Evolutionary conservation across 2,329 filamentous ascomycete genomes (phyloP).

Genomic region (Stemphylium lycopersici): DNA sequence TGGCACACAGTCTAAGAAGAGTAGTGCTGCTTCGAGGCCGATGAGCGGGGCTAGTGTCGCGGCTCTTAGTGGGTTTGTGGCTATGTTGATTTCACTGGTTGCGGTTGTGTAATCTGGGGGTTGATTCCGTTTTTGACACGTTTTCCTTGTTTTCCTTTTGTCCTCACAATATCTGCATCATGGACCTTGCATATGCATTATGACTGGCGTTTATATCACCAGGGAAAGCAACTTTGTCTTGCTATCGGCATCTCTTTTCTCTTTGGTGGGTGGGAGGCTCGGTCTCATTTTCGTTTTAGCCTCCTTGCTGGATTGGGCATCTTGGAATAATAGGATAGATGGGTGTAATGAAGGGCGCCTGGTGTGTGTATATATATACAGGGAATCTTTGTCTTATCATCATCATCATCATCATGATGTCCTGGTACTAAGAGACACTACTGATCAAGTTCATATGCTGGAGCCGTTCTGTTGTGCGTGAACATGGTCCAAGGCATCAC

Average conservation of each 20-base stretch:
- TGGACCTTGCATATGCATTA: constrained; percentile 18
- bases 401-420: not conserved
- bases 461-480: too few relatives aligned
- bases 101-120: constrained; percentile 2
- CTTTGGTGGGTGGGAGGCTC: not conserved
- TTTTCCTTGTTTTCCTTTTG: not conserved
- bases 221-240: too few relatives aligned
- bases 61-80: constrained; percentile 14
- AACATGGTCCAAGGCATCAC: too few relatives aligned
- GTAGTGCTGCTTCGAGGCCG: constrained; percentile 27
- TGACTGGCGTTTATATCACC: constrained; percentile 7
- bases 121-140: not conserved
- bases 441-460: not conserved
- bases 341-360: not conserved
- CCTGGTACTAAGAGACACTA: not conserved
- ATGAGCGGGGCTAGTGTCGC: constrained; percentile 17
- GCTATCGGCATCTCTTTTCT: too few relatives aligned
- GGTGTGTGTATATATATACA: constrained; percentile 4
- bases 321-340: not conserved
- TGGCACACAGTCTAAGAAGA: constrained; percentile 35
- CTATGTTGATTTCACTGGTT: constrained; percentile 14
- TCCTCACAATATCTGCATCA: constrained; percentile 2
- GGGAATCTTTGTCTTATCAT: not conserved
- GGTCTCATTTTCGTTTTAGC: not conserved
- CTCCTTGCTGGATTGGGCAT: not conserved